These are phyloP conservation scores for Castanopsis chinensis DNA, from an alignment of 306 rosid species.

Conservation along the genomic window DNA sequence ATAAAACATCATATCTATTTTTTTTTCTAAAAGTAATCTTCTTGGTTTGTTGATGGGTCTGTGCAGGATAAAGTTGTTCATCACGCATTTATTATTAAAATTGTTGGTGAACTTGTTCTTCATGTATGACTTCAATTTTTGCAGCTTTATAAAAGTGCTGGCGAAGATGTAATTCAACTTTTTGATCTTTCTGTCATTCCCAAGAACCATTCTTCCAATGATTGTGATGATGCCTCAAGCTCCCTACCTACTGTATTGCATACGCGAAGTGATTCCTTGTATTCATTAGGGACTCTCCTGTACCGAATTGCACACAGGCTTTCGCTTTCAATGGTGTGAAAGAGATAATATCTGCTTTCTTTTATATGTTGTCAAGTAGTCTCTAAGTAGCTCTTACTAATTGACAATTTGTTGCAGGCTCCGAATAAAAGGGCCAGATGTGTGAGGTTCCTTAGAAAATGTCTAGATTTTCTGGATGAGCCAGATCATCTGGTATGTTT, in stretches of 20 bases:
- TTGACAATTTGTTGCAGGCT: constrained; percentile 53
- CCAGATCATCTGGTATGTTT: constrained; percentile 83
- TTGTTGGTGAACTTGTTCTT: constrained; percentile 16
- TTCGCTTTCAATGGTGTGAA: constrained; percentile 84
- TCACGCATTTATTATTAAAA: neutral
- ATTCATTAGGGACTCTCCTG: constrained; percentile 83
- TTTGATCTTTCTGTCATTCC: constrained; percentile 91
- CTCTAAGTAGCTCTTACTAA: constrained; percentile 26
- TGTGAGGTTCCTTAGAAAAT: constrained; percentile 75
- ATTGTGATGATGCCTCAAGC: constrained; percentile 62
- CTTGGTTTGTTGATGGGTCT: neutral
- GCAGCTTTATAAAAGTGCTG: constrained; percentile 94
- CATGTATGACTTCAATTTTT: constrained; percentile 20
- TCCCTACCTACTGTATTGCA: constrained; percentile 64
- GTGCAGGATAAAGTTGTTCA: neutral
- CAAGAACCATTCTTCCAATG: constrained; percentile 52
- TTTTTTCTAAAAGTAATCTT: too few species aligned
- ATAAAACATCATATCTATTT: too few species aligned
- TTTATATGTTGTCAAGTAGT: constrained; percentile 15
- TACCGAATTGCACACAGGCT: constrained; percentile 93
- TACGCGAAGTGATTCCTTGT: constrained; percentile 77
- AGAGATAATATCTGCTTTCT: constrained; percentile 12
- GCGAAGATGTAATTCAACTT: constrained; percentile 93
- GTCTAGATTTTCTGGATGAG: constrained; percentile 88
- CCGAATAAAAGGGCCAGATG: constrained; percentile 77